These are phyloP conservation scores for Mucor racemosus DNA, from an alignment of 371 early-diverging fungal genomes.

Conservation along the genomic window DNA sequence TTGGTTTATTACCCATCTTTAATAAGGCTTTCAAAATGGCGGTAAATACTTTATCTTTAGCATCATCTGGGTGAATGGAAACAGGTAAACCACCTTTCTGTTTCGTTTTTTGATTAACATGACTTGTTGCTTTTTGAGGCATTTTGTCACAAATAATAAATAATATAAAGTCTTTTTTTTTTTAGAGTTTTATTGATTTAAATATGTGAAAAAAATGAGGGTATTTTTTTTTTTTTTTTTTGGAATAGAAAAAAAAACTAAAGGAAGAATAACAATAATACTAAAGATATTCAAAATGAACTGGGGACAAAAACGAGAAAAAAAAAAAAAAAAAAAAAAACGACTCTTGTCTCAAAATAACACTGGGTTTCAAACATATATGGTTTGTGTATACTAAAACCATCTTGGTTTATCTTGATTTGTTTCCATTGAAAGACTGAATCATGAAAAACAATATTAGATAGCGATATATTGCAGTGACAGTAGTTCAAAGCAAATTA, in stretches of 20 bases:
- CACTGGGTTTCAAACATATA: neutral
- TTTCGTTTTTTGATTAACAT: slow-evolving; percentile 12
- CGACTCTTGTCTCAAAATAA: neutral
- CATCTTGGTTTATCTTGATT: neutral
- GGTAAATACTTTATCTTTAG: slow-evolving; percentile 81
- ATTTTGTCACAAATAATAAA: slow-evolving; percentile 9
- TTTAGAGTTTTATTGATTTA: neutral
- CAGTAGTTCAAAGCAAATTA: neutral
- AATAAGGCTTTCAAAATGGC: slow-evolving; percentile 81
- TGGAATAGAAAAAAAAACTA: neutral
- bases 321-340: slow-evolving; percentile 13
- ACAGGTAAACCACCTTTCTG: slow-evolving; percentile 31
- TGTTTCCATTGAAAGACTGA: too few species aligned
- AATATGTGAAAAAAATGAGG: neutral
- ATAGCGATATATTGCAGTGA: neutral
- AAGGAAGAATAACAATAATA: too few species aligned
- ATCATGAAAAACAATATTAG: neutral
- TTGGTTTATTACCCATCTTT: slow-evolving; percentile 76
- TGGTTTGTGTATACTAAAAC: slow-evolving; percentile 1
- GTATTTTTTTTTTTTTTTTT: slow-evolving; percentile 11
- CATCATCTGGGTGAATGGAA: slow-evolving; percentile 77
- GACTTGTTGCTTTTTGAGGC: slow-evolving; percentile 22
- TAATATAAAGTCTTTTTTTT: neutral
- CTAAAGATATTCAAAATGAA: neutral
- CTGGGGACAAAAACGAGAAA: neutral